These are phyloP conservation scores for Hypoxylon cercidicola DNA, from an alignment of 495 filamentous ascomycete species.

Conservation along the genomic window DNA sequence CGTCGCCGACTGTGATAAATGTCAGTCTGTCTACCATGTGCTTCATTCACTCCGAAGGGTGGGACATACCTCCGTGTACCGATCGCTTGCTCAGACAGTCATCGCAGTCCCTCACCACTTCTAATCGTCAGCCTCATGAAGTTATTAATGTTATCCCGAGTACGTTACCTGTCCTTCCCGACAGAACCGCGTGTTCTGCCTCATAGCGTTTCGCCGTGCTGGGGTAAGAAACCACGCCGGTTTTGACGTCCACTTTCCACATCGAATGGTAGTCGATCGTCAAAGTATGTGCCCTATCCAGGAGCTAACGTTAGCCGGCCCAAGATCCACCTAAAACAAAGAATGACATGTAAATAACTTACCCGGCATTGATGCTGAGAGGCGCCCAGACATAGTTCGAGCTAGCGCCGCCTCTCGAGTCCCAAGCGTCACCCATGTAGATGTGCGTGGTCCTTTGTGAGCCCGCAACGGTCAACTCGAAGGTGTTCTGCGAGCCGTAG, in stretches of 20 bases:
- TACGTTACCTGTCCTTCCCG: slow-evolving; percentile 43
- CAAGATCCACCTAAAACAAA: background rate
- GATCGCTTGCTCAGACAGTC: slow-evolving; percentile 47
- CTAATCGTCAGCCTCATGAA: slow-evolving; percentile 11
- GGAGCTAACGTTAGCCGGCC: slow-evolving; percentile 1
- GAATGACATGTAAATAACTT: slow-evolving; percentile 12
- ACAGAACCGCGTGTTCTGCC: slow-evolving; percentile 46
- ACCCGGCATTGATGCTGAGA: slow-evolving; percentile 48
- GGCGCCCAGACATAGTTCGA: slow-evolving; percentile 57
- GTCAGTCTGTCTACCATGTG: slow-evolving; percentile 18
- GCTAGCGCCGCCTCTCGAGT: slow-evolving; percentile 51
- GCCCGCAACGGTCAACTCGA: slow-evolving; percentile 55
- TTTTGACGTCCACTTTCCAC: slow-evolving; percentile 57
- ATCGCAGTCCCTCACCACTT: slow-evolving; percentile 41
- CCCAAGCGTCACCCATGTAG: slow-evolving; percentile 60
- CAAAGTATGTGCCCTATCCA: slow-evolving; percentile 43
- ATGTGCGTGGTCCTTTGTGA: slow-evolving; percentile 54
- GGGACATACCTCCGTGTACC: slow-evolving; percentile 42
- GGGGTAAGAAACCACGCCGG: slow-evolving; percentile 52
- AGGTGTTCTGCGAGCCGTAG: slow-evolving; percentile 58
- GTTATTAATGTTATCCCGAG: background rate
- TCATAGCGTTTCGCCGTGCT: slow-evolving; percentile 48
- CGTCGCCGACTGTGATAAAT: slow-evolving; percentile 10
- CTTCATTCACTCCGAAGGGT: background rate
- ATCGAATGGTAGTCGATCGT: slow-evolving; percentile 55